phyloP scores from a whole-genome alignment of 1,139 yeast genomes.

The Diutina scorzettiae region DNA sequence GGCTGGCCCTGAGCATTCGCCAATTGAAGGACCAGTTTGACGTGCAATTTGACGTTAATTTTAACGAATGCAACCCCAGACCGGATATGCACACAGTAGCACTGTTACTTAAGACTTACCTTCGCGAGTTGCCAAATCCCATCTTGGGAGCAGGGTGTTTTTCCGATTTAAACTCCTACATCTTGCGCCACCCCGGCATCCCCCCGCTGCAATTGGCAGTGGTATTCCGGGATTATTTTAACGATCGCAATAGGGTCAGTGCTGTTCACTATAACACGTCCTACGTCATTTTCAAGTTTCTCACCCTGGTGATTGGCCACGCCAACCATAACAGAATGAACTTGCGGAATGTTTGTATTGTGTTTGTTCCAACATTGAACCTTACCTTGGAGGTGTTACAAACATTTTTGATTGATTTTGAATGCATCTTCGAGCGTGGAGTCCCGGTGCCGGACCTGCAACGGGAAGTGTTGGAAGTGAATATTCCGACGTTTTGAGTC shows the following conservation, averaged over 20 bases:
- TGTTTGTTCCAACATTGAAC: conserved; percentile 75
- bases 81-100: conserved; percentile 70
- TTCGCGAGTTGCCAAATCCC: conserved; percentile 58
- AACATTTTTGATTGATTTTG: conserved; percentile 53
- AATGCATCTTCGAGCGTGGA: conserved; percentile 47
- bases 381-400: conserved; percentile 55
- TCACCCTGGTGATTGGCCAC: conserved; percentile 53
- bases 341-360: conserved; percentile 64
- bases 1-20: conserved; percentile 72
- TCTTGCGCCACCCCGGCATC: conserved; percentile 13
- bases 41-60: conserved; percentile 53
- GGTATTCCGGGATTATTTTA: conserved; percentile 21
- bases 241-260: conserved; percentile 16
- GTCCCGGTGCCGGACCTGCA: conserved; percentile 27
- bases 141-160: conserved; percentile 45
- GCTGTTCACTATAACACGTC: conserved; percentile 47
- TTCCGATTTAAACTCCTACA: conserved; percentile 20
- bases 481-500: conserved; percentile 29
- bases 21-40: conserved; percentile 62
- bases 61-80: conserved; percentile 19
- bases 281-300: conserved; percentile 52
- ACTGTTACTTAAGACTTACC: conserved; percentile 62
- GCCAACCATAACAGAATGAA: conserved; percentile 73
- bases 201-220: conserved; percentile 19
- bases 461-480: conserved; percentile 29